These are phyloP conservation scores for Ceratobasidium sp. DNA, from an alignment of 1,284 basidiomycete genomes.

Conservation along the genomic window DNA sequence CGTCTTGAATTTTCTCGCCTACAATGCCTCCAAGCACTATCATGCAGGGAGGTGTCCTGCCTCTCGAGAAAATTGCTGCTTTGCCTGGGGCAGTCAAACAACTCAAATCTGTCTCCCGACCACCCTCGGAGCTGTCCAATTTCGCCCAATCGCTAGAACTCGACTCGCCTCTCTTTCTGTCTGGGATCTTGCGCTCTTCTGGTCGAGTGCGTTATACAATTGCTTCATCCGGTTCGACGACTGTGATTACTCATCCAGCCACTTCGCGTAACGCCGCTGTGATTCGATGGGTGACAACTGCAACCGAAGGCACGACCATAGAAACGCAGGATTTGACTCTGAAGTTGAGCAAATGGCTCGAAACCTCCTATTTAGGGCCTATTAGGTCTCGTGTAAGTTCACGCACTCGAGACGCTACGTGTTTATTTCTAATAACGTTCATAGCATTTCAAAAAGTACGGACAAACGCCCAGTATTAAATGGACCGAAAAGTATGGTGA, in stretches of 20 bases:
- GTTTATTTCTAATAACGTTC: not conserved
- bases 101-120: not conserved
- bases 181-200: conserved; percentile 4
- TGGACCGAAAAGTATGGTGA: conserved; percentile 26
- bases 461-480: conserved; percentile 16
- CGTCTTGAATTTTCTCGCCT: not conserved
- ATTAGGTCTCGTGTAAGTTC: not conserved
- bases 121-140: not conserved
- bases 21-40: conserved; percentile 23
- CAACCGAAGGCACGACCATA: not conserved
- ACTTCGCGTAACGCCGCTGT: conserved; percentile 11
- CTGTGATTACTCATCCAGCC: conserved; percentile 19
- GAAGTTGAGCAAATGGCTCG: conserved; percentile 4
- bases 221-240: conserved; percentile 2
- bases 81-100: conserved; percentile 10
- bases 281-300: conserved; percentile 1
- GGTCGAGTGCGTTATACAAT: conserved; percentile 7
- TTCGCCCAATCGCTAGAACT: conserved; percentile 10
- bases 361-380: not conserved
- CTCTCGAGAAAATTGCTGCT: not conserved
- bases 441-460: conserved; percentile 25
- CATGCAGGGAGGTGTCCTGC: conserved; percentile 25
- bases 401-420: not conserved
- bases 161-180: conserved; percentile 19
- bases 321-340: conserved; percentile 13